Conservation (phyloP, 1,139 yeast genomes). For the Protomyces lactucae-debilis region DNA sequence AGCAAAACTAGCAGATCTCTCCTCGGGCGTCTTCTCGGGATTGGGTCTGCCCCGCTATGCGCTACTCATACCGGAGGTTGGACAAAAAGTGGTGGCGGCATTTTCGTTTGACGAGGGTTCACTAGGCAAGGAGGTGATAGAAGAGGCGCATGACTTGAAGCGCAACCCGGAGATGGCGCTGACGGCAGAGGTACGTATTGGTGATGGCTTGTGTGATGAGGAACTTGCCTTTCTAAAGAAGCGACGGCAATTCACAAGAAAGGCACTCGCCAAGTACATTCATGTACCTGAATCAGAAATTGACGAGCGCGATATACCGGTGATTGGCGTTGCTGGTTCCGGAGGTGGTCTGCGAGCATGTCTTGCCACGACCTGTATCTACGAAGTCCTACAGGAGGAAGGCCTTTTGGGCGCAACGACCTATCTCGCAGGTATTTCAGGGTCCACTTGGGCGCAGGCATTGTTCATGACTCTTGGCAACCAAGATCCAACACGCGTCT, state of each 20-base stretch:
- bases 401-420: slow-evolving; percentile 34
- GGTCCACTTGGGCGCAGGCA: slow-evolving; percentile 35
- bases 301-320: slow-evolving; percentile 34
- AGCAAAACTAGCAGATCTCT: background rate
- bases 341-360: slow-evolving; percentile 35
- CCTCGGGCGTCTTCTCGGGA: background rate
- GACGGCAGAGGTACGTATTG: slow-evolving; percentile 32
- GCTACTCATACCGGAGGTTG: background rate
- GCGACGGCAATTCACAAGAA: slow-evolving; percentile 27
- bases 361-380: slow-evolving; percentile 33
- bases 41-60: background rate
- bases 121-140: slow-evolving; percentile 31
- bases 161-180: slow-evolving; percentile 32
- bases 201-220: slow-evolving; percentile 29
- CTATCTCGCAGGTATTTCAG: slow-evolving; percentile 34
- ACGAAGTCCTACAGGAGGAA: slow-evolving; percentile 28
- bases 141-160: slow-evolving; percentile 27
- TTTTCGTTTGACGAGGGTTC: slow-evolving; percentile 17
- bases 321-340: slow-evolving; percentile 34
- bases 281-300: slow-evolving; percentile 29
- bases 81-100: background rate
- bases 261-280: slow-evolving; percentile 32
- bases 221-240: slow-evolving; percentile 30
- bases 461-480: slow-evolving; percentile 31
- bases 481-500: slow-evolving; percentile 24